These are phyloP conservation scores for Hygrophila difformis DNA, from an alignment of 257 asterid species.

Conservation along the genomic window DNA sequence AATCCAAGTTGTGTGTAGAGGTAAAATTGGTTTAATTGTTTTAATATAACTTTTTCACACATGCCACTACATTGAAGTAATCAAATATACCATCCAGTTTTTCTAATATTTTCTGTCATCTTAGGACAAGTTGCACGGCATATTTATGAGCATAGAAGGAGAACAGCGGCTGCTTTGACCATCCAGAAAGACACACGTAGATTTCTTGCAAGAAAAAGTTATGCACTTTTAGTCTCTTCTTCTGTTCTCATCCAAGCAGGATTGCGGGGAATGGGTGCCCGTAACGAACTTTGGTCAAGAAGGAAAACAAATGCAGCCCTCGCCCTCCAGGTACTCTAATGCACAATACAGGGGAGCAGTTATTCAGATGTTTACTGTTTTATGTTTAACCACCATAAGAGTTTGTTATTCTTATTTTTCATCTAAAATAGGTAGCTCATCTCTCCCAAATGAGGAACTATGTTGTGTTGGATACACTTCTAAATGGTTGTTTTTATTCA, in stretches of 20 bases:
- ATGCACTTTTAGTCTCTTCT: constrained; percentile 31
- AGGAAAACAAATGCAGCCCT: constrained; percentile 43
- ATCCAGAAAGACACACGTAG: constrained; percentile 65
- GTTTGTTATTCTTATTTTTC: background rate
- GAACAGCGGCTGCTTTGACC: constrained; percentile 57
- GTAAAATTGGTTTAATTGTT: constrained; percentile 22
- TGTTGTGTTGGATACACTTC: no score
- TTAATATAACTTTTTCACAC: no score
- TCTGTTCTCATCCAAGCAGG: constrained; percentile 66
- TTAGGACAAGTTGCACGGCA: constrained; percentile 62
- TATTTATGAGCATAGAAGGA: constrained; percentile 38
- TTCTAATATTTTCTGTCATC: constrained; percentile 2
- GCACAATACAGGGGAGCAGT: background rate
- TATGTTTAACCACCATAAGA: background rate
- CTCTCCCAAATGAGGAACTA: background rate
- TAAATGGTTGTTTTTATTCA: no score
- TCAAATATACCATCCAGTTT: constrained; percentile 3
- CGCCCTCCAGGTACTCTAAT: constrained; percentile 46
- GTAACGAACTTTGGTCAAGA: constrained; percentile 39
- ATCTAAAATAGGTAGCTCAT: no score
- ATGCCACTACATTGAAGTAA: background rate
- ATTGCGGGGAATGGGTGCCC: constrained; percentile 61
- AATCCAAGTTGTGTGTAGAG: constrained; percentile 70
- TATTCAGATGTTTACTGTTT: background rate
- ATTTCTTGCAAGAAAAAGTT: constrained; percentile 40